Evolutionary conservation across 2,329 filamentous ascomycete species (phyloP), one percentile per base, ranked within the genome.

Genomic region (Epichloe elymi): DNA sequence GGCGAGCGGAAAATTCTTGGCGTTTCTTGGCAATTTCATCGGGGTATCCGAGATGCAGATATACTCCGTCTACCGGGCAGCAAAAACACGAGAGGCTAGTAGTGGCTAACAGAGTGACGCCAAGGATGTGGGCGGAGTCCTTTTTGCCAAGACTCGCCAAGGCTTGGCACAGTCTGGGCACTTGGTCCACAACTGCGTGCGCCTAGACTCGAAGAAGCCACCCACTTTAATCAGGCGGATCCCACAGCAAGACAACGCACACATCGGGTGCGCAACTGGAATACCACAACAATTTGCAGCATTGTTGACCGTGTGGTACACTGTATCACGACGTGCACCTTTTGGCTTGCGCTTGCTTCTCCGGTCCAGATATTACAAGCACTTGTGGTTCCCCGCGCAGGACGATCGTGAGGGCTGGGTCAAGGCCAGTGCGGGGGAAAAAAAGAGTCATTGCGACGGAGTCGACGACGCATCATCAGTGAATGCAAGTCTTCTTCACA

Each of bases 1-100:
- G 66, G 64, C 60, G 61, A 66, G 64, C 66, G 65, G 65, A 63
- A 67, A 56, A 56, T 57, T 55, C 64, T 67, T 67, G 65, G 65
- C 65, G 44, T 50, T 61, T 48, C 62, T 66, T 65, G 63, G 59
- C 58, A 57, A 55, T 23, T 41, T 49, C 37, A 2, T 14, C 19
- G 15, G 58, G 45, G 64, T 64, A 62, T 19, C 30, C 38, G 19
- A 8, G 17, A 46, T 50, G 26, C 23, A 7, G 15, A 40, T 36
- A 54, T 59, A 59, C 20, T 51, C 15, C 4, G 1, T 30, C 10
- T 3, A 12, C 10, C n/a, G 7, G 8, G 2, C 23, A 40, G 4
- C 5, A 7, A 15, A 38, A 20, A 11, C 37, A 2, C 4, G 17
- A n/a, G 11, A 15, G n/a, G 38, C n/a, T 15, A 2, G 48, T 38